Conservation (phyloP, 331 rosid species). For the Pyrus hybrid region DNA sequence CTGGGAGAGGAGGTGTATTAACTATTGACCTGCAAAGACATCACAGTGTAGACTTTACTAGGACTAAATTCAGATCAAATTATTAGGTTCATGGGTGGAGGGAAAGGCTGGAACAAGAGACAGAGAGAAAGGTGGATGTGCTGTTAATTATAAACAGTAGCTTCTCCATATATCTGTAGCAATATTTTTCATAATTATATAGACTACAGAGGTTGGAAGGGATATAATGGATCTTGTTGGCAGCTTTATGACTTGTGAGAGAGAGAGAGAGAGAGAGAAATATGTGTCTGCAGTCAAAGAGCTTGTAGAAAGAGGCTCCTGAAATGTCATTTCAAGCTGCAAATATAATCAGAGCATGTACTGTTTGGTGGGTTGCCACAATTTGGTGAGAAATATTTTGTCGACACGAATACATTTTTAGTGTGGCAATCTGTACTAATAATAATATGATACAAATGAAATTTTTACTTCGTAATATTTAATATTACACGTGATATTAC, state of each 20-base stretch:
- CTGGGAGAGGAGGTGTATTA: not conserved
- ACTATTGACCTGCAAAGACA: not conserved
- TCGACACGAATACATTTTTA: not conserved
- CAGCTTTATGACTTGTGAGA: slow-evolving; percentile 24
- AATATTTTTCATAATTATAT: not conserved
- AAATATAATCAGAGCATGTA: slow-evolving; percentile 32
- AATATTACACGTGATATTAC: not conserved
- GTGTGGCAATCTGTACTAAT: not conserved
- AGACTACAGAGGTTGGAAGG: slow-evolving; percentile 11
- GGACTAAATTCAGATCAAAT: not conserved
- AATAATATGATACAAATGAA: too few relatives aligned
- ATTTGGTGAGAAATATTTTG: not conserved
- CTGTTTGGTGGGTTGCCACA: slow-evolving; percentile 30
- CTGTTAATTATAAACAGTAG: not conserved
- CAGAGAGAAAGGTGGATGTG: not conserved
- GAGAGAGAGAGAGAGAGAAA: not conserved
- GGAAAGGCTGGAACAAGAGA: not conserved
- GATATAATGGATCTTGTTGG: slow-evolving; percentile 44
- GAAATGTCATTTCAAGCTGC: slow-evolving; percentile 68
- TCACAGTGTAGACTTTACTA: not conserved
- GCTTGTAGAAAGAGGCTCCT: not conserved
- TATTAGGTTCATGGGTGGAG: not conserved
- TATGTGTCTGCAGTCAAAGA: not conserved
- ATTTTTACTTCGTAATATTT: too few relatives aligned
- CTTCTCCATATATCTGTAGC: not conserved